phyloP scores from a whole-genome alignment of 345 rosid genomes.

The Dipteronia sinensis region DNA sequence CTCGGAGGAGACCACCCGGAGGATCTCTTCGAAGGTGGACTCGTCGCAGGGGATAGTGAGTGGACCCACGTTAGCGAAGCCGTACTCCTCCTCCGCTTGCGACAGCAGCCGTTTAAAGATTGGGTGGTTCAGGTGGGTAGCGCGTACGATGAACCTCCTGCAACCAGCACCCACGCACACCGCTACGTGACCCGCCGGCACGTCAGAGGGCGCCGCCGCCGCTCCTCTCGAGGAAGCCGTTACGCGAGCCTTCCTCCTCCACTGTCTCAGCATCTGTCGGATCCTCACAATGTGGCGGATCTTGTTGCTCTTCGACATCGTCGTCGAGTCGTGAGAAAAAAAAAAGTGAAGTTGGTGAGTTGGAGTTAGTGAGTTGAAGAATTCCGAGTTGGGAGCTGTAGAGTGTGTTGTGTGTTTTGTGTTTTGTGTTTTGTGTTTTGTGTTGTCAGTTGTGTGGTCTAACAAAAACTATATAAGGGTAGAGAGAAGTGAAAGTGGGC shows the following conservation, averaged over 20 bases:
- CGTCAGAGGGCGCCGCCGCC: conserved; percentile 43
- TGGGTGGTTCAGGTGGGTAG: conserved; percentile 84
- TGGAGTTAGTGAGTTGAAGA: neutral
- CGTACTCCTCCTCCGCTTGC: conserved; percentile 86
- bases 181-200: conserved; percentile 88
- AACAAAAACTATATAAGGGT: conserved; percentile 1
- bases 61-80: conserved; percentile 69
- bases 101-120: conserved; percentile 63
- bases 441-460: too few species aligned
- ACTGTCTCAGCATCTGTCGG: conserved; percentile 76
- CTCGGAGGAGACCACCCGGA: conserved; percentile 48
- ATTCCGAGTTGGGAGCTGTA: too few species aligned
- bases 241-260: conserved; percentile 70
- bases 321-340: neutral
- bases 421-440: too few species aligned
- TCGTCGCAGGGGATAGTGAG: conserved; percentile 86
- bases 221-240: conserved; percentile 26
- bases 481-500: neutral
- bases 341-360: neutral
- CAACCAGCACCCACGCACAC: conserved; percentile 61
- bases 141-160: conserved; percentile 67
- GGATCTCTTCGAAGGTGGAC: conserved; percentile 70
- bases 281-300: conserved; percentile 73
- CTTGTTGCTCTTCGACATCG: conserved; percentile 44
- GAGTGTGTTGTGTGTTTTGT: too few species aligned